Base-by-base conservation (phyloP, 163 green algal species). In the Scenedesmus sp. region DNA sequence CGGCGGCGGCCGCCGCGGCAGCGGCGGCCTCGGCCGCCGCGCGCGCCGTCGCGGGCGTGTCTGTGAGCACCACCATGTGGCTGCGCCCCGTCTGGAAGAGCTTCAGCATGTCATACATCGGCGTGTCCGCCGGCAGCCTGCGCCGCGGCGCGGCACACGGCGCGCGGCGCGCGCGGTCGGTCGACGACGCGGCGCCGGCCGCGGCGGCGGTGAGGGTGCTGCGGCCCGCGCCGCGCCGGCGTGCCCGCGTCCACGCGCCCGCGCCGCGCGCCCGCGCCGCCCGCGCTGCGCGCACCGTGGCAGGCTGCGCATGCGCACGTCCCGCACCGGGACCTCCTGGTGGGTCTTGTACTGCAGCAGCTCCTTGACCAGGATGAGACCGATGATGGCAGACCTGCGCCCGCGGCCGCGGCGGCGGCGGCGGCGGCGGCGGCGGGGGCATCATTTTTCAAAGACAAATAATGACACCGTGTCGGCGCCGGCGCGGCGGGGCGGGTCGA, bases 51-150 rank as follows among this genome's bases (percentile, higher is more conserved):
- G 50, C 62, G 26, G 63, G 50, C 2, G 63, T 75, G 45, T 83
- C 75, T 48, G 84, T 89, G 2, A 98, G 91, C 63, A 98, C 84
- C 24, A 93, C 94, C 88, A 98, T 97, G 87, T 98, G 95, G 31
- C 74, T 91, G 39, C 93, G 86, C 22, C 95, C 94, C 4, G 91
- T 96, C 83, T 97, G 89, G 82, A 98, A 98, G n/a, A 98, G 91
- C 73, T 92, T 90, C 11, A 98, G 87, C 87, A 97, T 91, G 86
- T 98, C 95, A 85, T 97, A 98, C 85, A 98, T 93, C 4, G 86
- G 85, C 4, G 89, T 96, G 70, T 84, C 81, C 17, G 83, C 86
- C 50, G 84, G 79, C 79, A 92, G 64, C 70, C 86, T 87, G 77
- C 28, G 70, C 34, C 36, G n/a, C n/a, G n/a, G n/a, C n/a, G n/a